Evolutionary conservation across 2,329 filamentous ascomycete genomes (phyloP).

Genomic region (Trichoderma atroviride): DNA sequence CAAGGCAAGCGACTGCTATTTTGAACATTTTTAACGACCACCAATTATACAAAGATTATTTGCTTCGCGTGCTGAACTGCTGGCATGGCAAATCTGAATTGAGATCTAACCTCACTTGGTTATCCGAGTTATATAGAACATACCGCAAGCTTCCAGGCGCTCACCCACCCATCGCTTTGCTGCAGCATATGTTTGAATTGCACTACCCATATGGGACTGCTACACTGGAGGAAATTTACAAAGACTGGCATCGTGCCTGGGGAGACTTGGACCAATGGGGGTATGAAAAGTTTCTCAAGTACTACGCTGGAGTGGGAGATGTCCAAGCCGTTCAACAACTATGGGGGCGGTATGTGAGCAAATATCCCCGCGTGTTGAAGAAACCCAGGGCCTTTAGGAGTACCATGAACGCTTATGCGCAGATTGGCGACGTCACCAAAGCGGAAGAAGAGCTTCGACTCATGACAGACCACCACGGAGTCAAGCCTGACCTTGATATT

Average conservation of each 20-base stretch:
- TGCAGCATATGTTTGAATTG: slow-evolving; percentile 51
- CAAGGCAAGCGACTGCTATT: slow-evolving; percentile 42
- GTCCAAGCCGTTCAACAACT: slow-evolving; percentile 48
- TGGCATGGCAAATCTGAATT: slow-evolving; percentile 36
- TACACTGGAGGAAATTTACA: slow-evolving; percentile 51
- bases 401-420: slow-evolving; percentile 72
- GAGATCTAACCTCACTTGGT: slow-evolving; percentile 37
- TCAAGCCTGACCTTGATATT: slow-evolving; percentile 59
- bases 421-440: slow-evolving; percentile 63
- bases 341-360: slow-evolving; percentile 47
- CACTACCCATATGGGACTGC: slow-evolving; percentile 43
- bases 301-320: slow-evolving; percentile 54
- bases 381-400: slow-evolving; percentile 52
- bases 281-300: slow-evolving; percentile 53
- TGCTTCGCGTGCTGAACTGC: slow-evolving; percentile 41
- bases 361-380: slow-evolving; percentile 41
- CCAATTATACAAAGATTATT: slow-evolving; percentile 48
- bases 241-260: slow-evolving; percentile 52
- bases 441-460: slow-evolving; percentile 64
- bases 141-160: slow-evolving; percentile 49
- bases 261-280: slow-evolving; percentile 47
- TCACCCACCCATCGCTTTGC: slow-evolving; percentile 42
- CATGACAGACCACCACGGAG: slow-evolving; percentile 58
- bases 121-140: slow-evolving; percentile 48
- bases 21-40: slow-evolving; percentile 46